Conservation (phyloP, 352 stramenopile species). For the Hyaloperonospora arabidopsidis region DNA sequence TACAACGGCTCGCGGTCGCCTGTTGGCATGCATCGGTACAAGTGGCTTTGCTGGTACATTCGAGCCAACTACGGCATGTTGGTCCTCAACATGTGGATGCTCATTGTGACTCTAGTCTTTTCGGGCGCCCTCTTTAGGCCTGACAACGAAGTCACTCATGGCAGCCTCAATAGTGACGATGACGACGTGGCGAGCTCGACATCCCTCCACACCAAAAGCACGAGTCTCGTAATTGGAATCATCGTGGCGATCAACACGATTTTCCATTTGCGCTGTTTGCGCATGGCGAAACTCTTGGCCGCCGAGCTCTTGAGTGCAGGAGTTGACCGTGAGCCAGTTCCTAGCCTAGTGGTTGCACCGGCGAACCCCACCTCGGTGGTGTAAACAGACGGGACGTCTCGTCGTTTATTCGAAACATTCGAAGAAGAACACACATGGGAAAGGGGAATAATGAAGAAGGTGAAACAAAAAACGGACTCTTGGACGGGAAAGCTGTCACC, state of each 20-base stretch:
- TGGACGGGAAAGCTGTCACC: too few species aligned
- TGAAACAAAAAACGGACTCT: too few species aligned
- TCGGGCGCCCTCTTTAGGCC: conserved; percentile 18
- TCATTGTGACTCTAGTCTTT: conserved; percentile 43
- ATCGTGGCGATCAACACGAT: conserved; percentile 49
- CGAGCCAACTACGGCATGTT: conserved; percentile 71
- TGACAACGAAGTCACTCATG: conserved; percentile 7
- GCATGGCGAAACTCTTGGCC: conserved; percentile 25
- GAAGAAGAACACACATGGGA: too few species aligned
- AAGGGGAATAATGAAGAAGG: too few species aligned
- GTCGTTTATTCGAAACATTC: too few species aligned
- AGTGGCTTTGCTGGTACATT: conserved; percentile 63
- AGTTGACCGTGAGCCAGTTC: conserved; percentile 14
- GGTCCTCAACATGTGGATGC: conserved; percentile 56
- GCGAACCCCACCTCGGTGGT: conserved; percentile 18
- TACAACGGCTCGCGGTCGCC: conserved; percentile 51
- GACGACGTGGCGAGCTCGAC: conserved; percentile 19
- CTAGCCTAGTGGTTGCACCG: conserved; percentile 17
- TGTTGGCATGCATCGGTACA: conserved; percentile 49
- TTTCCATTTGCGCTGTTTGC: conserved; percentile 51
- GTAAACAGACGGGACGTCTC: conserved; percentile 4
- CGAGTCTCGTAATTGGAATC: conserved; percentile 41
- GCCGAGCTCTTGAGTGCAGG: conserved; percentile 26
- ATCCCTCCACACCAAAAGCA: conserved; percentile 33
- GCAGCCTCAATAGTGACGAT: conserved; percentile 16